Evolutionary conservation across 257 asterid species (phyloP).

Genomic region (Echites panduratus): DNA sequence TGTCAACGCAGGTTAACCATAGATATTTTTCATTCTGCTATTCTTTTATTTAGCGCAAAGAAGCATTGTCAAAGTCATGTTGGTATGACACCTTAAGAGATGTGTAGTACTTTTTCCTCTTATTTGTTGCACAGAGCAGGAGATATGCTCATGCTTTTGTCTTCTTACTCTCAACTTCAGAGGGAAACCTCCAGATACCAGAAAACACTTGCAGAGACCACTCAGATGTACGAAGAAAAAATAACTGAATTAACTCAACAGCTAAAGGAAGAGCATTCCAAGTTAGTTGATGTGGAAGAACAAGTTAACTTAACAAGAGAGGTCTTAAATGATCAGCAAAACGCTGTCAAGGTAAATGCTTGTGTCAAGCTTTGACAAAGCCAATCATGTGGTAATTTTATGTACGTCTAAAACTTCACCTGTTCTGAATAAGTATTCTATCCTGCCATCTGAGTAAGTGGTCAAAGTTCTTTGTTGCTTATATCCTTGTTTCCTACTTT

Average conservation of each 20-base stretch:
- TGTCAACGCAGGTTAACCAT: conserved; percentile 51
- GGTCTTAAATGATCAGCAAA: conserved; percentile 35
- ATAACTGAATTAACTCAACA: conserved; percentile 46
- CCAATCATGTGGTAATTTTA: background rate
- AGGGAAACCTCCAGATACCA: conserved; percentile 51
- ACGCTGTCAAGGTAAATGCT: conserved; percentile 47
- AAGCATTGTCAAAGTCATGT: background rate
- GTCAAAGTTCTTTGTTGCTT: background rate
- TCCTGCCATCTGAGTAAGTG: background rate
- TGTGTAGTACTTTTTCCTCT: background rate
- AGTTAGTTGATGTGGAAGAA: conserved; percentile 37
- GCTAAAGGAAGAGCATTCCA: conserved; percentile 44
- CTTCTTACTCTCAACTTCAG: conserved; percentile 42
- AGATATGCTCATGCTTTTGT: conserved; percentile 19
- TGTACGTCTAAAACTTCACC: background rate
- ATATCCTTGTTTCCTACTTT: background rate
- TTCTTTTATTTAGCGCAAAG: background rate
- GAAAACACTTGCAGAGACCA: conserved; percentile 61
- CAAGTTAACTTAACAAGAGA: conserved; percentile 40
- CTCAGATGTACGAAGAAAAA: conserved; percentile 72
- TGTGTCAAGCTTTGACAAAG: background rate
- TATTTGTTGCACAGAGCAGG: conserved; percentile 13
- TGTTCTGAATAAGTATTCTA: background rate
- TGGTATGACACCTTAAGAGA: background rate
- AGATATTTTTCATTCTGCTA: background rate